Percentiles rank a stretch among this genome's conserved stretches.
phyloP scores from a whole-genome alignment of 345 rosid genomes.

The Eucalyptus decipiens region DNA sequence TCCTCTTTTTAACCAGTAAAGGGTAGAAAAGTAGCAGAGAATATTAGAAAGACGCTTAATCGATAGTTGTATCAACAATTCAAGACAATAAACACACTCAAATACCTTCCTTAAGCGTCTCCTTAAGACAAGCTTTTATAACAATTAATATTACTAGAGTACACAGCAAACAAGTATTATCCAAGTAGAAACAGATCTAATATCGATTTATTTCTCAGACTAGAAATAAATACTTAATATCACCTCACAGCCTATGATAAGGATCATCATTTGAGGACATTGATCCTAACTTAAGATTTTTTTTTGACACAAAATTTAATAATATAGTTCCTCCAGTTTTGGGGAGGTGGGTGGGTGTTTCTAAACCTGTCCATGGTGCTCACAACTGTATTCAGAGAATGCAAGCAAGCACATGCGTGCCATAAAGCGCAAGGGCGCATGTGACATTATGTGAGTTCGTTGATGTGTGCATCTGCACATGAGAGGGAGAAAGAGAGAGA shows the following conservation, averaged over 20 bases:
- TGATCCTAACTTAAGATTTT: not conserved
- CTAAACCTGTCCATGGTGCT: not conserved
- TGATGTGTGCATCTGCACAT: not conserved
- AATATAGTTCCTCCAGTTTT: not conserved
- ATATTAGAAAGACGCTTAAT: not conserved
- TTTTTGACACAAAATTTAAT: not conserved
- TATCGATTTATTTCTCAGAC: not conserved
- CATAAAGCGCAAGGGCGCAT: not conserved
- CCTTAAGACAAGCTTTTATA: not conserved
- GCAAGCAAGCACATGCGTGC: not conserved
- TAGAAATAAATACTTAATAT: not conserved
- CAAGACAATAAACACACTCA: not conserved
- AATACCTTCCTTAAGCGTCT: not conserved
- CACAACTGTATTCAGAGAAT: not conserved
- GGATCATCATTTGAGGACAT: not conserved
- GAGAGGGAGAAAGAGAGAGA: not conserved
- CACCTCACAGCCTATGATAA: not conserved
- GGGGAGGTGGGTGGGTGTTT: not conserved
- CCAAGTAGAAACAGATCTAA: not conserved
- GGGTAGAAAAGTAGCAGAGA: not conserved
- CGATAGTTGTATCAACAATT: not conserved
- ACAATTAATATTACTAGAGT: not conserved
- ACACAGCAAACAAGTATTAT: rapidly evolving
- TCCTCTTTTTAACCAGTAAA: not conserved
- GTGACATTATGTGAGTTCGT: not conserved